phyloP scores from a whole-genome alignment of 495 filamentous ascomycete species.

The Cladorrhinum samala region DNA sequence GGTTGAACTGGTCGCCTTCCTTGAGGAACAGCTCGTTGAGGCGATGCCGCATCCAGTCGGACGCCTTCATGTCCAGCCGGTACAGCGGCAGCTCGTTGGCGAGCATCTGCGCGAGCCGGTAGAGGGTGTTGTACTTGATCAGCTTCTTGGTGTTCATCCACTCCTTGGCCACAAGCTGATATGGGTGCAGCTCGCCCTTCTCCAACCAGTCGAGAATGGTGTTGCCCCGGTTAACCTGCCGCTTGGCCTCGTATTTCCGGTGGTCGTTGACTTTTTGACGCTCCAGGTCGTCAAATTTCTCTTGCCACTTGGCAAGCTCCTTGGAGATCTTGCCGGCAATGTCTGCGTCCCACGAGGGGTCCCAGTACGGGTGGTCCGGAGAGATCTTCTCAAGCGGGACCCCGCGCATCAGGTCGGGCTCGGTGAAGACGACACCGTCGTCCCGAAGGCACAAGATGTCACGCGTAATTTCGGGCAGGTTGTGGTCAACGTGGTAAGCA shows the following conservation, averaged over 20 bases:
- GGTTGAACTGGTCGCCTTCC: slow-evolving; percentile 36
- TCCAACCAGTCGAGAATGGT: slow-evolving; percentile 37
- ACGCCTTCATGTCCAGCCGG: slow-evolving; percentile 37
- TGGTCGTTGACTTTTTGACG: slow-evolving; percentile 4
- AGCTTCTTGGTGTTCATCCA: slow-evolving; percentile 32
- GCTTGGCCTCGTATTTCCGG: slow-evolving; percentile 38
- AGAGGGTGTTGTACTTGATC: slow-evolving; percentile 44
- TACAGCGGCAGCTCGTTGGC: slow-evolving; percentile 41
- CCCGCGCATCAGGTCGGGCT: slow-evolving; percentile 37
- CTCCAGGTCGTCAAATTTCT: background rate
- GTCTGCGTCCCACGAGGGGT: slow-evolving; percentile 30
- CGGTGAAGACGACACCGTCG: slow-evolving; percentile 33
- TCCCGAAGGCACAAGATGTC: slow-evolving; percentile 30
- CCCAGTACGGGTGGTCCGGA: slow-evolving; percentile 40
- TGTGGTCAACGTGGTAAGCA: no score
- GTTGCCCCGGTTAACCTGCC: slow-evolving; percentile 42
- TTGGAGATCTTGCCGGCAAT: slow-evolving; percentile 26
- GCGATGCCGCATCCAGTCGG: slow-evolving; percentile 44
- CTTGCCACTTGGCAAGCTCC: slow-evolving; percentile 8
- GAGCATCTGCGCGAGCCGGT: slow-evolving; percentile 39
- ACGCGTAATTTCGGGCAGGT: slow-evolving; percentile 33
- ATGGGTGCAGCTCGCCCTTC: slow-evolving; percentile 40
- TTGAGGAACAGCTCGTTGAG: slow-evolving; percentile 33
- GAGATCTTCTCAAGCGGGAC: slow-evolving; percentile 41
- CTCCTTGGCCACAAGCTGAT: slow-evolving; percentile 40